Evolutionary conservation across 129 eudicot genomes (phyloP), one percentile per base, ranked within the genome.

Genomic region (Silybum marianum): DNA sequence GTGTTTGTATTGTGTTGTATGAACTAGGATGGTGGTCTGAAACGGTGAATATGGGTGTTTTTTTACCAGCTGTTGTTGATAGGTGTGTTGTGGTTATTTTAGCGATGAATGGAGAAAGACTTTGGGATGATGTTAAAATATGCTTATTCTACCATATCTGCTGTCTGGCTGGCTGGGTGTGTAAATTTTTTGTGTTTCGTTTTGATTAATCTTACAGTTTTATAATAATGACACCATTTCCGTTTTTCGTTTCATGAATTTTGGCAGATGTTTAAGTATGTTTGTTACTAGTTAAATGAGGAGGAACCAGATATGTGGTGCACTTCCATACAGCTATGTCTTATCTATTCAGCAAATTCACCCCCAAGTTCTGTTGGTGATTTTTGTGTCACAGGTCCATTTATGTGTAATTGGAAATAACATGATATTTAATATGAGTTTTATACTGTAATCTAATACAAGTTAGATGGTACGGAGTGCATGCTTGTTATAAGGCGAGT

Each of bases 31-130:
- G 30, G 36, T 32, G 36, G 81, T 77, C 26, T 78, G 46, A 78
- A 78, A 62, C 66, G 82, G 82, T 78, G 82, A 32, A 81, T 68
- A 75, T 75, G 42, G n/a, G n/a, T n/a, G n/a, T n/a, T n/a, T n/a
- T n/a, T n/a, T n/a, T n/a, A n/a, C n/a, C n/a, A n/a, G 77, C 22
- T 71, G 58, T 26, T 81, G 85, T 82, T 24, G 76, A 82, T 82
- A 82, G 72, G 77, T 82, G 81, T 82, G 85, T 76, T 65, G 30
- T 65, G 69, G 24, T 9, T 1, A 22, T 7, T 21, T 5, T 75
- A 63, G 77, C 71, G 34, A 38, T 38, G 42, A 75, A 36, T 28
- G 30, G 40, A 46, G 36, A 75, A 76, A 69, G 81, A 69, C 85
- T 21, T 7, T 46, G 38, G 28, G 30, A 28, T 28, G 30, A 67